Evolutionary conservation across 257 asterid genomes (phyloP), one percentile per base, ranked within the genome.

Genomic region (Plantago ovata): DNA sequence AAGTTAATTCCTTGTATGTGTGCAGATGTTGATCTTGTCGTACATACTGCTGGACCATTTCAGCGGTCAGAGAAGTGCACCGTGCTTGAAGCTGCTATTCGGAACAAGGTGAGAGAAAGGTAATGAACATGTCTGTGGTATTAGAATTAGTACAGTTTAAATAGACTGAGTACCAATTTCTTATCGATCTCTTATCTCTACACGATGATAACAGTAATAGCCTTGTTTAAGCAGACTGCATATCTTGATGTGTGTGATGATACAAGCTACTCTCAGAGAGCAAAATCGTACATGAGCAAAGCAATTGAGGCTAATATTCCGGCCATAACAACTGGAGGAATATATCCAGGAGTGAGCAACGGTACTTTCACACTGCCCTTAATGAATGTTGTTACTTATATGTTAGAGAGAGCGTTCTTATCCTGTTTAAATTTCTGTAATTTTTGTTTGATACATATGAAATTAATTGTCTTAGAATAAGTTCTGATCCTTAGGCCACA

Each of bases 311-410:
- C 95, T 41, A 84, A 84, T 72, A 46, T 92, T 76, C 93, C 95
- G 41, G 98, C 95, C 38, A 81, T 92, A 80, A 84, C 87, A 67
- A 81, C 96, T 1, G 95, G 94, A 58, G 98, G 96, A 65, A 92
- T 92, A 77, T 92, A 92, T 66, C 98, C 98, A 5, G 98, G 98
- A 80, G 96, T 92, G 73, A 92, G 98, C 94, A 92, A 88, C 65
- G 86, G 98, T 88, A 75, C 71, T 62, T 64, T 73, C 12, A 50
- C 71, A 43, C 73, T 72, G 56, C 67, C 81, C 69, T 70, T 78
- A 63, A n/a, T n/a, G n/a, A n/a, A n/a, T n/a, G n/a, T n/a, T n/a
- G n/a, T n/a, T n/a, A n/a, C n/a, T 24, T 38, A 28, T 53, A 38
- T 56, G 33, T 61, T 66, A 63, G 38, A 23, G 64, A 33, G 13